A percentile compares a stretch with the other conserved stretches of the same genome.
phyloP scores from a whole-genome alignment of 1,284 basidiomycete species.

The Butyriboletus appendiculatus region DNA sequence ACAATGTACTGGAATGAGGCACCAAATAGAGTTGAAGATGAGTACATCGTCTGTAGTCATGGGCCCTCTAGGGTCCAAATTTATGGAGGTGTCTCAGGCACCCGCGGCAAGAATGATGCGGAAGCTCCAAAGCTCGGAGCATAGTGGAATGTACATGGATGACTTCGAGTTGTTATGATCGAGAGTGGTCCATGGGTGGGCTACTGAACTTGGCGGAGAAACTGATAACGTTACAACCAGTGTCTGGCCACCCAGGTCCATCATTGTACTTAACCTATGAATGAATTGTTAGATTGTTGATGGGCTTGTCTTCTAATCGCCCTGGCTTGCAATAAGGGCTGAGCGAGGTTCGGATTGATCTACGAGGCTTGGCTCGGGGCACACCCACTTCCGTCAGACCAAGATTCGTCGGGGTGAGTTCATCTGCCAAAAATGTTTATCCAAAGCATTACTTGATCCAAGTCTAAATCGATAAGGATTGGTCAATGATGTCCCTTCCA shows the following conservation, averaged over 20 bases:
- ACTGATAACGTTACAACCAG: background rate
- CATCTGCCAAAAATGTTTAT: background rate
- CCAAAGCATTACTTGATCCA: background rate
- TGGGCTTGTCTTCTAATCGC: background rate
- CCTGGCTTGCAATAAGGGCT: background rate
- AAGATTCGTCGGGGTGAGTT: background rate
- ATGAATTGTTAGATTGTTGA: background rate
- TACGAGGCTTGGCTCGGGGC: background rate
- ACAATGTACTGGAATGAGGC: background rate
- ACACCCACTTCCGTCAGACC: background rate
- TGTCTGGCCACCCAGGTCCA: background rate
- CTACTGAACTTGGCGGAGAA: background rate
- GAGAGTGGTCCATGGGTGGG: background rate
- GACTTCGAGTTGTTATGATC: background rate
- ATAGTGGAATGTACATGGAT: too few species aligned
- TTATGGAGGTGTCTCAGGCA: conserved; percentile 1
- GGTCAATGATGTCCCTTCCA: background rate
- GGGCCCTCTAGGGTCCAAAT: background rate
- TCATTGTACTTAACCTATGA: background rate
- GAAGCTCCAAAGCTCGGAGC: background rate
- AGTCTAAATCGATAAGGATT: background rate
- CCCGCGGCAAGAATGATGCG: background rate
- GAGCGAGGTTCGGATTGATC: background rate
- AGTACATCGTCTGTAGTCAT: background rate
- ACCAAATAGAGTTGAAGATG: conserved; percentile 13